Evolutionary conservation across 2,329 filamentous ascomycete genomes (phyloP), one percentile per base, ranked within the genome.

Genomic region (Nemania abortiva): DNA sequence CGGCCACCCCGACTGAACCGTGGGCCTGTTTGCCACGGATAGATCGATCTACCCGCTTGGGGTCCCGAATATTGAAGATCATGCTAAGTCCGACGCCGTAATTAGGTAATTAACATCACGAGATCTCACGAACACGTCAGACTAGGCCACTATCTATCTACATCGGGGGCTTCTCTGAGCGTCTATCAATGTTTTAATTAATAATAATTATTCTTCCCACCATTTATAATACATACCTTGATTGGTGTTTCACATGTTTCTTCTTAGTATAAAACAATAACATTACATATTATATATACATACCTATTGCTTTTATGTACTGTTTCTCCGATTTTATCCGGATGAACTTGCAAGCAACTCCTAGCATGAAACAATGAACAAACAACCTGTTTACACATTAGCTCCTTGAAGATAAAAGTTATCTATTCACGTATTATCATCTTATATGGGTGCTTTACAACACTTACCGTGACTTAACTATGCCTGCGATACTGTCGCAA

Each of bases 1-100:
- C 65, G 65, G 65, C 13, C 39, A 64, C 49, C 55, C 55, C 60
- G 54, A 31, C 50, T 20, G n/a, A 64, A 31, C 42, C 13, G 20
- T 31, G 42, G 42, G 27, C 24, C 42, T 52, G 39, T 20, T 52
- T 31, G 20, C 18, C 3, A 37, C 53, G 31, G 29, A 39, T 56
- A 60, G 61, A 57, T 64, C 39, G 34, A 20, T 34, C 27, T 9
- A n/a, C 34, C 39, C 27, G 22, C 11, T 49, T 49, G 6, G 39
- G 37, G 6, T 6, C 15, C 20, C 3, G 3, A 42, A 20, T 42
- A 27, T 27, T n/a, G 6, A 60, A 37, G 42, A 39, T 15, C 22
- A 49, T 20, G 6, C 2, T 10, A 7, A 15, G 5, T 49, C 27
- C 13, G n/a, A 56, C 37, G 20, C 39, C 6, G 50, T 50, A 29